Evolutionary conservation across 148 eudicot genomes (phyloP).

Genomic region (Persicaria maculosa): DNA sequence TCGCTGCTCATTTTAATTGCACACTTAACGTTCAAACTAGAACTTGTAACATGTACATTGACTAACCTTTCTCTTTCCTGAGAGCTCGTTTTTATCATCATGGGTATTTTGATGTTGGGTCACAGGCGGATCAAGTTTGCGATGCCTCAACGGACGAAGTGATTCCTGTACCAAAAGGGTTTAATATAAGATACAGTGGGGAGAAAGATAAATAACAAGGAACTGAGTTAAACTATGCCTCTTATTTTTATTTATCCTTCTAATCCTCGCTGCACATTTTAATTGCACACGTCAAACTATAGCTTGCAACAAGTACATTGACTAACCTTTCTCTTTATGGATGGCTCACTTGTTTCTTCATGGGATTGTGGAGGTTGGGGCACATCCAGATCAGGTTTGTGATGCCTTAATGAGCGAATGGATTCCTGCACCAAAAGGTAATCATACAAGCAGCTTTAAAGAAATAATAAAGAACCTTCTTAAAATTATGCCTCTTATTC

Average conservation of each 20-base stretch:
- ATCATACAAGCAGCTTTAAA: neutral
- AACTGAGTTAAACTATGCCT: neutral
- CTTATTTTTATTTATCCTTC: too few relatives aligned
- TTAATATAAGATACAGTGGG: neutral
- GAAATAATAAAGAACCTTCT: neutral
- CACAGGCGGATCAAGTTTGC: too few relatives aligned
- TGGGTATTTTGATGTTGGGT: neutral
- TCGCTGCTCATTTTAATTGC: neutral
- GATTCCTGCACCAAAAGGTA: neutral
- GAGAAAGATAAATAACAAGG: neutral
- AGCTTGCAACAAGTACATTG: neutral
- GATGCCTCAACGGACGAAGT: neutral
- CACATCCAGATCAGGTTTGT: neutral
- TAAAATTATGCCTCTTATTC: neutral
- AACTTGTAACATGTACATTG: too few relatives aligned
- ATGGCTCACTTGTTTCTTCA: neutral
- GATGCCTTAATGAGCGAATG: neutral
- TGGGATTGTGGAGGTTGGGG: neutral
- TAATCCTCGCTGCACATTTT: too few relatives aligned
- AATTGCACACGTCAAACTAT: neutral
- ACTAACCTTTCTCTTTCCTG: too few relatives aligned
- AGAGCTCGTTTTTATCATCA: neutral
- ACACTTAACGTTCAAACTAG: too few relatives aligned
- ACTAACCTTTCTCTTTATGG: neutral
- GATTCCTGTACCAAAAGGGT: neutral